Conservation (phyloP, 176 grass and related monocot genomes). For the Carex myosuroides region DNA sequence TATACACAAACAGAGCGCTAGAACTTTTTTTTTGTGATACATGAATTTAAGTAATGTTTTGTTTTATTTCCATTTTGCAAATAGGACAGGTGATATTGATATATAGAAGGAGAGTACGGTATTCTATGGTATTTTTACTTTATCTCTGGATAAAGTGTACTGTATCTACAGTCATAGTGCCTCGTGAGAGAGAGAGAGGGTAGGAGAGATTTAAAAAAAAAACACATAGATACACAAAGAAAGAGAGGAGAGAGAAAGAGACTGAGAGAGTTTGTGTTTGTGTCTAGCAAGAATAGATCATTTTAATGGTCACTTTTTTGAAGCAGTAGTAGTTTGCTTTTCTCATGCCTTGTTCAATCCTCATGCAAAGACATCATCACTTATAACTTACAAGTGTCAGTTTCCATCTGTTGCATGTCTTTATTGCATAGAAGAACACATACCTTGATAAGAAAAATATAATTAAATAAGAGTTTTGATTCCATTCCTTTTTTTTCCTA, state of each 20-base stretch:
- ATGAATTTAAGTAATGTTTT: neutral
- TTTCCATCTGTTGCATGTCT: neutral
- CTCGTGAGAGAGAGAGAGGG: constrained; percentile 15
- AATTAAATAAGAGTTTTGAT: too few relatives aligned
- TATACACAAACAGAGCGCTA: too few relatives aligned
- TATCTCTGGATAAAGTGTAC: constrained; percentile 20
- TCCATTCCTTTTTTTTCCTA: too few relatives aligned
- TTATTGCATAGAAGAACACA: neutral
- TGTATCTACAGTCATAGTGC: constrained; percentile 22
- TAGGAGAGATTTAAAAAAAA: too few relatives aligned
- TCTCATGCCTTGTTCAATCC: constrained; percentile 21
- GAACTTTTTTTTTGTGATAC: too few relatives aligned
- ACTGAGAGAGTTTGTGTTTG: constrained; percentile 10
- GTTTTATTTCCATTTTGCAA: neutral
- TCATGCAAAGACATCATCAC: neutral
- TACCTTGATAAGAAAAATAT: too few relatives aligned
- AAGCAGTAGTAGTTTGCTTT: constrained; percentile 1
- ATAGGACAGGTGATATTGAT: too few relatives aligned
- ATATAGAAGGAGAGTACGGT: neutral
- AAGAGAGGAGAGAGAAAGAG: neutral
- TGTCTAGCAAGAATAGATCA: constrained; percentile 18
- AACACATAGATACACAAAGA: too few relatives aligned
- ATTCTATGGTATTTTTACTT: neutral
- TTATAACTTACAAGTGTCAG: neutral
- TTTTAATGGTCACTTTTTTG: constrained; percentile 13